Evolutionary conservation across 2,329 filamentous ascomycete genomes (phyloP).

Genomic region (Incumbomyces delicatus): DNA sequence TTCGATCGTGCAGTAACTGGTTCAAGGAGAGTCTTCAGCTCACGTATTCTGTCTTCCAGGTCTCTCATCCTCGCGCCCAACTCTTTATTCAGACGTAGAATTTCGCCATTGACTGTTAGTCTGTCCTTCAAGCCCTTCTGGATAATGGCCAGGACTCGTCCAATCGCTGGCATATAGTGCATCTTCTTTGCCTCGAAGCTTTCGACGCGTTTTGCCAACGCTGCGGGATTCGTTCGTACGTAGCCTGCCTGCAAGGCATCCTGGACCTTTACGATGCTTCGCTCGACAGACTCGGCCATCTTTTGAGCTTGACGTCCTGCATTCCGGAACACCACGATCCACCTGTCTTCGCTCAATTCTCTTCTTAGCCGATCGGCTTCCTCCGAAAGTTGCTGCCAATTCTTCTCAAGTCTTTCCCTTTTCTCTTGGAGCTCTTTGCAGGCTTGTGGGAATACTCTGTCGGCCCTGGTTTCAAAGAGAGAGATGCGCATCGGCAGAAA

Average conservation of each 20-base stretch:
- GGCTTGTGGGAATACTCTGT: conserved; percentile 73
- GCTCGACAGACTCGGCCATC: conserved; percentile 91
- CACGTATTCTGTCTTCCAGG: conserved; percentile 64
- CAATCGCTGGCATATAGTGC: conserved; percentile 89
- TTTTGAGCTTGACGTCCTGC: conserved; percentile 86
- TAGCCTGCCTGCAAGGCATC: conserved; percentile 68
- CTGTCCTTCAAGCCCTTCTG: conserved; percentile 91
- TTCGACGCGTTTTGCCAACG: conserved; percentile 73
- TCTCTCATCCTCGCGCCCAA: conserved; percentile 73
- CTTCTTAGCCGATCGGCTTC: conserved; percentile 83
- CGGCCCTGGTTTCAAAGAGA: conserved; percentile 71
- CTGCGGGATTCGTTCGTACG: conserved; percentile 60
- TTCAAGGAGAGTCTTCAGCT: conserved; percentile 66
- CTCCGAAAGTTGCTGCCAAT: conserved; percentile 76
- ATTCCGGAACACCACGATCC: conserved; percentile 90
- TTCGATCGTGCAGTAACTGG: conserved; percentile 54
- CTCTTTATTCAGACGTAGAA: conserved; percentile 74
- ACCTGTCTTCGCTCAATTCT: conserved; percentile 88
- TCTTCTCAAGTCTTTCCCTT: conserved; percentile 64
- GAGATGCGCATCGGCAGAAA: conserved; percentile 92
- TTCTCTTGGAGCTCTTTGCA: conserved; percentile 79
- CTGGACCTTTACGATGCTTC: conserved; percentile 71
- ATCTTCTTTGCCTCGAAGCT: conserved; percentile 90
- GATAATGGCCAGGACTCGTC: conserved; percentile 82
- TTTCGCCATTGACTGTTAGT: conserved; percentile 94